Evolutionary conservation across 2,329 filamentous ascomycete genomes (phyloP), one percentile per base, ranked within the genome.

Genomic region (Talaromyces pinophilus): DNA sequence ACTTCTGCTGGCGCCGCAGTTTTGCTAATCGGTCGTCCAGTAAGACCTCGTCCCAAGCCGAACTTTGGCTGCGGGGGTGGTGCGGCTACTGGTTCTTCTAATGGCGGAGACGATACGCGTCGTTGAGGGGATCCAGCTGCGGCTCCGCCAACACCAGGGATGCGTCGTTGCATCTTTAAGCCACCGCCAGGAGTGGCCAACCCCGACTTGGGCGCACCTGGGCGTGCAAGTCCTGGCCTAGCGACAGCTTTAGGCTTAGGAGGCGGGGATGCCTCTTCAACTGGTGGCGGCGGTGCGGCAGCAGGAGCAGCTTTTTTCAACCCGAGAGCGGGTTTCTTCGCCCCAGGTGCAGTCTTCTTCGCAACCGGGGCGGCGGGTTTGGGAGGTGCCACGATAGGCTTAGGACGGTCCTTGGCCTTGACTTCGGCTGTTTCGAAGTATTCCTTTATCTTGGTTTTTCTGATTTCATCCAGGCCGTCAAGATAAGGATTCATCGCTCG

Each of bases 361-460:
- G 78, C 82, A 25, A 80, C 79, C 19, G 82, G 44, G n/a, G 64
- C 79, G 1, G 87, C 83, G 19, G 82, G 77, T 71, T 85, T 85
- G 2, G 92, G 86, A 8, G 88, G 87, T 28, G 85, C 82, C 61
- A 84, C 81, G 42, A 84, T 83, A 19, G 92, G 86, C 81, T 97
- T 97, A 0, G 94, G 94, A 80, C 96, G 96, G 76, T 93, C 92
- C 76, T 95, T 96, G 33, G 92, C 90, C 76, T 92, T 93, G 63
- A 96, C 92, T 75, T 94, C 89, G 33, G 92, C 92, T 5, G 86
- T 84, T 64, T 94, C 91, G 67, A 89, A 91, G 77, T 88, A 98
- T 77, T 99, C 95, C 81, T 96, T 97, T 77, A 98, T 91, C 79
- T 97, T 99, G 69, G 85, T 91, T 81, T 97, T 98, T 68, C 93